Base-by-base conservation (phyloP, 805 yeast species). In the Saccharomyces cerevisiae region DNA sequence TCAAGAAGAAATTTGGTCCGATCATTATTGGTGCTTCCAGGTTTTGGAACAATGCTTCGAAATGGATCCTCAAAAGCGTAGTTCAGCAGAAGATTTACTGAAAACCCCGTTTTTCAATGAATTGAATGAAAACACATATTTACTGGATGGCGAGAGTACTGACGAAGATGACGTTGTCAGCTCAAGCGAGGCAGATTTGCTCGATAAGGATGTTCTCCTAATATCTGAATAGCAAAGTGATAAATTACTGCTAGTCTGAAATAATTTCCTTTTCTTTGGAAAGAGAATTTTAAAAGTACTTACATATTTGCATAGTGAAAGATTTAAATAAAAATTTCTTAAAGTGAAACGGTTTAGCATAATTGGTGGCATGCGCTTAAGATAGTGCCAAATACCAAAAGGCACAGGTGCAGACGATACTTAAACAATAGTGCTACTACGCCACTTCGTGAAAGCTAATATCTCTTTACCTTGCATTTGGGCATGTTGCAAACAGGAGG, bases 71-170 rank as follows among this genome's bases (percentile, higher is more conserved):
- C 64, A 68, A 47, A 78, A 78, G 55, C 69, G 91, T 55, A 72
- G 78, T n/a, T 71, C 79, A 6, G 87, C 89, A 0, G 75, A 73
- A 53, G 82, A 81, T 41, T 75, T 83, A 10, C 68, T 85, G 57
- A 73, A 76, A 50, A 74, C 79, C 69, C 80, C 81, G 26, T 87
- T 85, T 66, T 86, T 88, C 66, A 66, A 72, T 55, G 81, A 79
- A 59, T 58, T 70, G 48, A 58, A 61, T 30, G 69, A 66, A 26
- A 54, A 55, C 21, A 61, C 43, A 36, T 36, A 36, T 36, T 4
- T 36, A 36, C 24, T 17, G 9, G 59, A 58, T 17, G 57, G 57
- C 5, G 61, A 63, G 43, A 59, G 55, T 47, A 67, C 69, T 3
- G 70, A 65, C 51, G 68, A 66, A 41, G 67, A 66, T 54, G 65